Evolutionary conservation across 371 early-diverging fungal genomes (phyloP), one percentile per base, ranked within the genome.

Genomic region (Funneliformis caledonium): DNA sequence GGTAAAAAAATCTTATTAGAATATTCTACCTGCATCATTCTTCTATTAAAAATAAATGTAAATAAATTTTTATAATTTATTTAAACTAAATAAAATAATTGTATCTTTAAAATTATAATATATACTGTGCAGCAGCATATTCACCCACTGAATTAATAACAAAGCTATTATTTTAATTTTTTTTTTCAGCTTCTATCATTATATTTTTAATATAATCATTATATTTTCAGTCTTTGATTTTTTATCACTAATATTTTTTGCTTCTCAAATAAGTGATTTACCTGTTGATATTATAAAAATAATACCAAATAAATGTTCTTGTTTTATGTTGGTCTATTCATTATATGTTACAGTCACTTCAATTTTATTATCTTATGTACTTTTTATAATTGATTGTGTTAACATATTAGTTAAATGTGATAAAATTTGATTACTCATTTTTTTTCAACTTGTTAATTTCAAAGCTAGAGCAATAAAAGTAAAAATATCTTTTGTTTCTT

Each of bases 311-410:
- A 72, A 33, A 10, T 72, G n/a, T 19, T 72, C 52, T 11, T 72
- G 56, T 56, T 72, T 72, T 4, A 72, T 33, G 16, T 72, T 72
- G 0, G 31, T 50, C 56, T 52, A 72, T 14, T 16, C 56, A 72
- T 72, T 52, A 26, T 22, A 48, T 4, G 56, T 33, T 50, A n/a
- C 67, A 48, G 77, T 77, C 31, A 77, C 67, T 50, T 50, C 65
- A 77, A 65, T 64, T 48, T 64, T 31, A 77, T 77, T 50, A 47
- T 42, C 11, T 42, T 16, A 22, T 31, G 67, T 37, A 65, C 1
- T 33, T 45, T 77, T n/a, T 31, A 22, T 42, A 65, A 77, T 77
- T 43, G 4, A 31, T 31, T 77, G 1, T 10, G 3, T 47, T 33
- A 77, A 65, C 19, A 43, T 76, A n/a, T 43, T 76, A 43, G 47